Base-by-base conservation (phyloP, 1,139 yeast species). In the Taphrina confusa region DNA sequence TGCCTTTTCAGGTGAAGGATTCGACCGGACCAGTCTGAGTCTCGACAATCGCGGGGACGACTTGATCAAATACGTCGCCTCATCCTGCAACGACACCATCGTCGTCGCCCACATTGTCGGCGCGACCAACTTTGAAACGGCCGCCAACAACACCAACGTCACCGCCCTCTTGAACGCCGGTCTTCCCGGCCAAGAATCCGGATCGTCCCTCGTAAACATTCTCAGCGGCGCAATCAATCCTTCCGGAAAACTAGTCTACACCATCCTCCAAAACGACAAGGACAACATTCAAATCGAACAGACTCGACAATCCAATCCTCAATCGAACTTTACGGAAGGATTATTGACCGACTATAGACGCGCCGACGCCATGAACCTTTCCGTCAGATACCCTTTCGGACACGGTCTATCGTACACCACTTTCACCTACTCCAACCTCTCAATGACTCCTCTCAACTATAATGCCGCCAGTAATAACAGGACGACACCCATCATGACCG, bases 41-140 rank as follows among this genome's bases (percentile, higher is more conserved):
- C 70, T 82, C 59, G 82, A 85, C 85, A 80, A 81, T 64, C 80
- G 81, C 65, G 85, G 84, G 1, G 86, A 82, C 64, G 77, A 76
- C 46, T 72, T 82, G 62, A 82, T 83, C 60, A 69, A 73, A 34
- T 73, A 70, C 33, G 76, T 83, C 49, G 80, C 84, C 0, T 74
- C 72, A 37, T 74, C 73, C 62, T 80, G 82, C 65, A 72, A 72
- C 30, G 82, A 81, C 67, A 82, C 84, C 1, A 74, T 83, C 16
- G 83, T 83, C 50, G 80, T 82, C 2, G 77, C 82, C 14, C 79
- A 80, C 58, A 70, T 85, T 0, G 82, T 81, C 3, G 87, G 86
- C 0, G 84, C 84, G 0, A 81, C 82, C 16, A 76, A 80, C 65
- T 72, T 82, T 74, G 87, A 82, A 66, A 73, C 72, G 60, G 82